phyloP scores from a whole-genome alignment of 768 basidiomycete species.

The Termitomyces sp. region DNA sequence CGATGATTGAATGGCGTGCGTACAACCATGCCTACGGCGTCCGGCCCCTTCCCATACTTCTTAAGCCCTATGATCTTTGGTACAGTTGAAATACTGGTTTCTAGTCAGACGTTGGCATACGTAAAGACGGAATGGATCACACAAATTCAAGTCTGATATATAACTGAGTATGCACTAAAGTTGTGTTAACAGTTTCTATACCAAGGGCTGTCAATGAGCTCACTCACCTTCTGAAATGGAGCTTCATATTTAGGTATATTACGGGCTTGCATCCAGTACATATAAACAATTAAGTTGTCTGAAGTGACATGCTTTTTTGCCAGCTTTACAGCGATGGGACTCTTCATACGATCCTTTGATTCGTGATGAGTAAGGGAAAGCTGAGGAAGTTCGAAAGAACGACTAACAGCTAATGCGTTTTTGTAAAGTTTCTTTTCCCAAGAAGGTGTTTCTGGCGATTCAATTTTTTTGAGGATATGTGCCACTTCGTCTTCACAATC shows the following conservation, averaged over 20 bases:
- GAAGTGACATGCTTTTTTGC: slow-evolving; percentile 39
- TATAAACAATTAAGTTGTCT: slow-evolving; percentile 48
- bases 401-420: slow-evolving; percentile 26
- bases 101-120: slow-evolving; percentile 5
- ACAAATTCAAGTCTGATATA: slow-evolving; percentile 79
- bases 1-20: slow-evolving; percentile 19
- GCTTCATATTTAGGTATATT: slow-evolving; percentile 62
- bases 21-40: slow-evolving; percentile 59
- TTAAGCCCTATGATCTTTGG: slow-evolving; percentile 52
- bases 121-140: slow-evolving; percentile 18
- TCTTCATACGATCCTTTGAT: slow-evolving; percentile 57
- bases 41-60: slow-evolving; percentile 44
- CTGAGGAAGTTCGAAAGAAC: neutral
- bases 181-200: neutral
- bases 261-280: slow-evolving; percentile 82
- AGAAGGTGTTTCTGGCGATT: slow-evolving; percentile 30
- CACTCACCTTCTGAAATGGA: slow-evolving; percentile 70
- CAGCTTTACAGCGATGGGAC: slow-evolving; percentile 65
- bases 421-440: slow-evolving; percentile 29
- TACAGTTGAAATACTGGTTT: slow-evolving; percentile 52
- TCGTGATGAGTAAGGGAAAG: neutral
- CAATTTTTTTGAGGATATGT: slow-evolving; percentile 26
- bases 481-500: slow-evolving; percentile 60
- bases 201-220: neutral
- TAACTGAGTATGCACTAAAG: slow-evolving; percentile 74